These are phyloP conservation scores for Suillus luteus DNA, from an alignment of 768 basidiomycete species.

Conservation along the genomic window DNA sequence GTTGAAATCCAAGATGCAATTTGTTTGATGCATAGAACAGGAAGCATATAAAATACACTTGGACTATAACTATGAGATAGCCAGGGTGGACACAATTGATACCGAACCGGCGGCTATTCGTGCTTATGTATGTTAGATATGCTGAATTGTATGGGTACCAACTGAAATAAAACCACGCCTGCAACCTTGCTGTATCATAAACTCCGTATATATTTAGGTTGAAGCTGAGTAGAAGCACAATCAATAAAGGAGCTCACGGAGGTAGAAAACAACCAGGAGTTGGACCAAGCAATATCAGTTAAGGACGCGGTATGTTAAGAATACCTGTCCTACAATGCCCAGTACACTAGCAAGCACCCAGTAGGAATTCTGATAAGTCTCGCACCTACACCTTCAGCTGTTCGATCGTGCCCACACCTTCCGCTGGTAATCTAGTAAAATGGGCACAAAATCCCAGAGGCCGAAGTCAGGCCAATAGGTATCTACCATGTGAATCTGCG, in stretches of 20 bases:
- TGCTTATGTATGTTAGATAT: too few species aligned
- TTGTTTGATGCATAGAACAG: too few species aligned
- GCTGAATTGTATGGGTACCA: background rate
- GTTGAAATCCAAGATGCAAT: too few species aligned
- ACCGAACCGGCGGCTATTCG: too few species aligned
- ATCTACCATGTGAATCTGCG: conserved; percentile 83
- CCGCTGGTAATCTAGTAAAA: conserved; percentile 85
- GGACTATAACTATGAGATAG: too few species aligned
- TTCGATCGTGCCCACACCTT: conserved; percentile 45
- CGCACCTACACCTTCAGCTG: conserved; percentile 37
- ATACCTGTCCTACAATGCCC: background rate
- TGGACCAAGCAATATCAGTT: background rate
- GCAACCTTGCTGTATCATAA: background rate
- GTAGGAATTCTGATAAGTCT: conserved; percentile 34
- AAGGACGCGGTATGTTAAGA: background rate
- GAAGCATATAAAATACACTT: too few species aligned
- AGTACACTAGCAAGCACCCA: background rate
- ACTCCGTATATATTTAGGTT: background rate
- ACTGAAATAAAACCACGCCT: background rate
- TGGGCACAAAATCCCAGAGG: conserved; percentile 80
- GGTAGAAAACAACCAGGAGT: background rate
- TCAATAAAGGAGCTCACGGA: background rate
- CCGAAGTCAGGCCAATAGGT: conserved; percentile 96
- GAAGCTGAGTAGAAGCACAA: background rate
- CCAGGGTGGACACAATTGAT: too few species aligned